phyloP scores from a whole-genome alignment of 805 yeast genomes.

The Helenozyma baotianmanensis region DNA sequence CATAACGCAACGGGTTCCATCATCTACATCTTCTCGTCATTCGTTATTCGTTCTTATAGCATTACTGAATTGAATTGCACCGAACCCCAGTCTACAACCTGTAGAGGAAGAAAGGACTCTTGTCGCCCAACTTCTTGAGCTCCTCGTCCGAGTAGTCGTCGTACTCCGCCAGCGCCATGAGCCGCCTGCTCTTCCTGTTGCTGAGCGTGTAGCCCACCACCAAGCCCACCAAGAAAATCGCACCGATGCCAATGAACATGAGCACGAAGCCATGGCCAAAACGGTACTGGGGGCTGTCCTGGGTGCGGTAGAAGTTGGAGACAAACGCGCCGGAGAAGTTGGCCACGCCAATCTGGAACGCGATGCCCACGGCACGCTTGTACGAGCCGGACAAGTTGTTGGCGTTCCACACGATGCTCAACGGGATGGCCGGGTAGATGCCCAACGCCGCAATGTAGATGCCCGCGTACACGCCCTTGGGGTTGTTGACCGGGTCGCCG shows the following conservation, averaged over 20 bases:
- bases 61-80: too few species aligned
- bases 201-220: constrained; percentile 19
- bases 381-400: constrained; percentile 29
- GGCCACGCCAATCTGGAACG: constrained; percentile 32
- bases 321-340: constrained; percentile 32
- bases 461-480: constrained; percentile 25
- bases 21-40: too few species aligned
- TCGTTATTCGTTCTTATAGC: too few species aligned
- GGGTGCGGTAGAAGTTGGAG: constrained; percentile 24
- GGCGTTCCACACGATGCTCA: constrained; percentile 27
- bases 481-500: constrained; percentile 16
- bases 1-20: too few species aligned
- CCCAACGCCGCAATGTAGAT: constrained; percentile 25
- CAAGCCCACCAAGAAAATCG: constrained; percentile 15
- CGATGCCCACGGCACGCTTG: constrained; percentile 34
- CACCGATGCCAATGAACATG: constrained; percentile 26
- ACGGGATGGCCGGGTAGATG: constrained; percentile 23
- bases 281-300: constrained; percentile 19
- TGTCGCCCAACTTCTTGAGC: constrained; percentile 37
- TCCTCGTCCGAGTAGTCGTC: constrained; percentile 22
- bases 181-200: constrained; percentile 16
- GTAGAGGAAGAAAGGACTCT: constrained; percentile 25
- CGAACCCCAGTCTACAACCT: too few species aligned
- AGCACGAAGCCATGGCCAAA: constrained; percentile 26
- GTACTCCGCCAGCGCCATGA: constrained; percentile 21